Base-by-base conservation (phyloP, 441 rosid genomes). In the Syzygium syzygioides region DNA sequence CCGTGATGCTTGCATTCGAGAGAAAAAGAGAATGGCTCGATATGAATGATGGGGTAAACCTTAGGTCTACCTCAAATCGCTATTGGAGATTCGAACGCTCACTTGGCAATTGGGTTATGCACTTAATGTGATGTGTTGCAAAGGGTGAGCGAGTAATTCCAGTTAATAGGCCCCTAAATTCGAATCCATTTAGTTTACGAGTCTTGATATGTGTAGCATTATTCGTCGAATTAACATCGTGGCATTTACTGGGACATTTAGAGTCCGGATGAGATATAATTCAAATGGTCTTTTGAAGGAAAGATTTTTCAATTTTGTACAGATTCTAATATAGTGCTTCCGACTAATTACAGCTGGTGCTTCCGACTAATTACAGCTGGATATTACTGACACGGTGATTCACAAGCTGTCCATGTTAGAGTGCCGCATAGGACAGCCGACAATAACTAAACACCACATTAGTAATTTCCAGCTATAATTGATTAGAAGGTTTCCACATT, bases 391-490 rank as follows among this genome's bases (percentile, higher is more conserved):
- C 7, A 6, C 2, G 3, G 4, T 20, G 9, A 68, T 19, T 0
- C 19, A 32, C 4, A 13, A 66, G 14, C 11, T 14, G 25, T 34
- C 12, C 26, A 4, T 3, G 26, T 68, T 2, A 34, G 25, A 20
- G 5, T 23, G 17, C 6, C 25, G 13, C 17, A 3, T 76, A 41
- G 17, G 17, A 76, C 4, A 28, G 41, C 2, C 8, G 8, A 14
- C 0, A 0, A 6, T 2, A 0, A 6, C 7, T 71, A 37, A 14
- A 34, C 0, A 1, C 8, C 48, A 19, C 0, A 1, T 5, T 9
- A 20, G 1, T 71, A 41, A 68, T 68, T 41, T 68, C 0, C 1
- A 0, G 5, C 12, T 14, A 8, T 6, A 37, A 71, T 37, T 71
- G 14, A 5, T 0, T 1, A 0, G 7, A 76, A 76, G n/a, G n/a